These are phyloP conservation scores for Trypanosomatidae sp. DNA, from an alignment of 208 protist species.

Conservation along the genomic window DNA sequence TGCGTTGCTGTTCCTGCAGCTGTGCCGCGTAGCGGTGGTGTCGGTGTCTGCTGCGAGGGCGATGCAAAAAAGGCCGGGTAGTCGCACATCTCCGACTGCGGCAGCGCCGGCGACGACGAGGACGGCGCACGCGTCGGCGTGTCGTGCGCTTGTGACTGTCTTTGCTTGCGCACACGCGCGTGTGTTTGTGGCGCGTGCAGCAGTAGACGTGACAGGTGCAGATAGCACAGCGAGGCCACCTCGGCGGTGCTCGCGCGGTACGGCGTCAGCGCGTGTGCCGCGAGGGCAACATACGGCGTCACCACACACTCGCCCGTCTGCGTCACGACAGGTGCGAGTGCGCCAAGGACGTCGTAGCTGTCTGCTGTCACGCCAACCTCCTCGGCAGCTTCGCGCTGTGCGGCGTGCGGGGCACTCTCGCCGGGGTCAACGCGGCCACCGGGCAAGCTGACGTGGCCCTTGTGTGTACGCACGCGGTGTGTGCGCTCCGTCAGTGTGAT, in stretches of 20 bases:
- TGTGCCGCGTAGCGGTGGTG: too few relatives aligned
- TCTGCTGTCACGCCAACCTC: constrained; percentile 45
- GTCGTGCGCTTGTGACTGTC: too few relatives aligned
- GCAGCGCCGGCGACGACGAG: too few relatives aligned
- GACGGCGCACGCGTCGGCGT: too few relatives aligned
- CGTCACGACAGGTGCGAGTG: constrained; percentile 30
- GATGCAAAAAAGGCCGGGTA: constrained; percentile 9
- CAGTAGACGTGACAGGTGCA: constrained; percentile 59
- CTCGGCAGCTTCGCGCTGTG: constrained; percentile 63
- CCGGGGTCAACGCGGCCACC: constrained; percentile 43
- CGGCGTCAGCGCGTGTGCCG: constrained; percentile 13
- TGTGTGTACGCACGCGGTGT: constrained; percentile 30
- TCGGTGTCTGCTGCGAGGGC: too few relatives aligned
- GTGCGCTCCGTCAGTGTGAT: constrained; percentile 79
- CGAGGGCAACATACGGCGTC: constrained; percentile 46
- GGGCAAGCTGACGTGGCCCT: constrained; percentile 73
- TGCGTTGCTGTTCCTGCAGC: too few relatives aligned
- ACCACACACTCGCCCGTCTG: constrained; percentile 11
- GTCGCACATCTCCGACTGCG: too few relatives aligned
- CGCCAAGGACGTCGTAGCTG: constrained; percentile 33
- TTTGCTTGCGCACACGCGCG: constrained; percentile 31
- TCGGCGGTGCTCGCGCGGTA: constrained; percentile 42
- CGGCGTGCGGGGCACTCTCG: constrained; percentile 28
- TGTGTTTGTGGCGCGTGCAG: constrained; percentile 32
- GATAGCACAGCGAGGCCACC: constrained; percentile 70